A percentile compares a stretch with the other conserved stretches of the same genome.
These are phyloP conservation scores for Ananas comosus DNA, from an alignment of 176 grass and related monocot species.

Conservation along the genomic window DNA sequence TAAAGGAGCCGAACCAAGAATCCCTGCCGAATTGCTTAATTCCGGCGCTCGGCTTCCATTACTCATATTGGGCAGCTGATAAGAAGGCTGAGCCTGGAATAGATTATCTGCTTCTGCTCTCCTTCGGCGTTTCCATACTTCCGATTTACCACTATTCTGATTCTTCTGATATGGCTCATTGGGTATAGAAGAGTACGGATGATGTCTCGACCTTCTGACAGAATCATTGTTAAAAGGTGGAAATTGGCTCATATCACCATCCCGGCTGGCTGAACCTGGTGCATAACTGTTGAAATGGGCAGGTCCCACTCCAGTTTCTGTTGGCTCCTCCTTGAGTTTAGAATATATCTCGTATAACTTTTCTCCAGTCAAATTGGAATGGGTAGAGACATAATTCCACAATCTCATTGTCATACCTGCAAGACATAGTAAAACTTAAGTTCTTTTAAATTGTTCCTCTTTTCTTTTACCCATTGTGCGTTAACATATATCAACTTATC, in stretches of 20 bases:
- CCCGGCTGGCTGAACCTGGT: constrained; percentile 25
- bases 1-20: constrained; percentile 74
- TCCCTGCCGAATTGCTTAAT: constrained; percentile 70
- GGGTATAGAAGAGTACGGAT: constrained; percentile 37
- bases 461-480: not conserved
- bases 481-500: not conserved
- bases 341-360: constrained; percentile 73
- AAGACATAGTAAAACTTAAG: constrained; percentile 21
- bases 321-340: constrained; percentile 81
- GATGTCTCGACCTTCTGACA: constrained; percentile 48
- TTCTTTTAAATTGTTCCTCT: not conserved
- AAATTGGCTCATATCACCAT: constrained; percentile 43
- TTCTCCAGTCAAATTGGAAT: constrained; percentile 91
- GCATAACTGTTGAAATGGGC: constrained; percentile 58
- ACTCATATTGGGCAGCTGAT: constrained; percentile 38
- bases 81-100: constrained; percentile 29
- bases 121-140: constrained; percentile 81
- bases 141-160: constrained; percentile 61
- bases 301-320: constrained; percentile 61
- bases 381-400: constrained; percentile 95
- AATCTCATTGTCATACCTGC: constrained; percentile 89
- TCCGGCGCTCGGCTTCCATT: constrained; percentile 61
- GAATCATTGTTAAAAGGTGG: constrained; percentile 46
- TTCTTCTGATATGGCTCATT: constrained; percentile 44
- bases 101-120: constrained; percentile 58